Base-by-base conservation (phyloP, 129 eudicot genomes). In the Calendula officinalis region DNA sequence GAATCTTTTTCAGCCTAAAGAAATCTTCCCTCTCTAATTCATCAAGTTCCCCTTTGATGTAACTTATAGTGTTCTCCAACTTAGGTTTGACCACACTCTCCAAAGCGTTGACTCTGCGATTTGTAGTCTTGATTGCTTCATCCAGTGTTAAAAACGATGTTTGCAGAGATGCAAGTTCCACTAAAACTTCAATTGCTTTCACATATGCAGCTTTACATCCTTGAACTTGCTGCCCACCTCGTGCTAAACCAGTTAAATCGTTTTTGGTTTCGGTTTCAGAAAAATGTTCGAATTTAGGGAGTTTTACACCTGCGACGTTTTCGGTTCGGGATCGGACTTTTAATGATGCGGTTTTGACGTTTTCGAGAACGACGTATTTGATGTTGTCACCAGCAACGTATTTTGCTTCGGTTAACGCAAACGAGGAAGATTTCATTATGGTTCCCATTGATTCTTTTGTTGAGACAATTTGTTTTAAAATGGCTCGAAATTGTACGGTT, bases 161-260 rank as follows among this genome's bases (percentile, higher is more conserved):
- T 58, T 89, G 97, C 40, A 89, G 88, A 27, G 97, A 86, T 3
- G 97, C 97, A 34, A 89, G 91, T 70, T 89, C 97, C 30, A 89
- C 97, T n/a, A 89, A 87, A 54, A 85, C 81, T 74, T 90, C 97
- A 47, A 90, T 90, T 43, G 97, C 80, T 66, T 87, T 90, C 67
- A 90, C 87, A 35, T 90, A 90, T 1, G 95, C 97, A 27, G 64
- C 70, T 39, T 87, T 84, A 57, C 97, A 90, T 5, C 82, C 89
- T 66, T 90, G 97, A 15, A 90, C 89, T 62, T 90, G 97, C 60
- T 90, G 97, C 33, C 97, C 97, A 8, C 97, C 97, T 78, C 97
- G 80, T 12, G 95, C 95, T 56, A 90, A 70, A 10, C 97, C 97
- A 47, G 97, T 90, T 48, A 90, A 60, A 79, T 86, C 92, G 16